These are phyloP conservation scores for Blastobotrys terrestris DNA, from an alignment of 805 yeast genomes.

Conservation along the genomic window DNA sequence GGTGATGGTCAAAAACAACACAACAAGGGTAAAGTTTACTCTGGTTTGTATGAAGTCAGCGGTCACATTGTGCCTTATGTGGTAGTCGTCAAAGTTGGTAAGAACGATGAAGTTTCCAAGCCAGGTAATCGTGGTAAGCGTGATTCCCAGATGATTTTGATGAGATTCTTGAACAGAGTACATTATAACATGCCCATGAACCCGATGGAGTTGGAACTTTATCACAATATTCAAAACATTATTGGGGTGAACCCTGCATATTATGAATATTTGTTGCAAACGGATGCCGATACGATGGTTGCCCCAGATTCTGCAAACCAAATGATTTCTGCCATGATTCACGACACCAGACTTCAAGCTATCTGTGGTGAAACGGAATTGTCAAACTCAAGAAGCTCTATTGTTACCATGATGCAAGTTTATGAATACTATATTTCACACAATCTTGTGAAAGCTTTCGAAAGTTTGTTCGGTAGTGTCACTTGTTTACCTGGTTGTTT, in stretches of 20 bases:
- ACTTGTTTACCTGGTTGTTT: constrained; percentile 65
- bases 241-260: constrained; percentile 54
- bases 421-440: constrained; percentile 61
- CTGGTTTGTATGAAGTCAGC: constrained; percentile 52
- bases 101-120: constrained; percentile 48
- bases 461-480: constrained; percentile 54
- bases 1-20: constrained; percentile 59
- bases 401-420: constrained; percentile 58
- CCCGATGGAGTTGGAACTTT: constrained; percentile 49
- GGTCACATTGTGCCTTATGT: constrained; percentile 52
- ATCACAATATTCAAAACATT: constrained; percentile 48
- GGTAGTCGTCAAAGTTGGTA: constrained; percentile 54
- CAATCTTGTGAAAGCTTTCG: constrained; percentile 58
- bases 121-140: constrained; percentile 66
- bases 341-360: constrained; percentile 51
- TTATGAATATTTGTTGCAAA: constrained; percentile 50
- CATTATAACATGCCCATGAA: constrained; percentile 57
- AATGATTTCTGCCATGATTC: constrained; percentile 50
- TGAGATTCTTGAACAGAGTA: constrained; percentile 56
- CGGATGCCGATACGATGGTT: constrained; percentile 60
- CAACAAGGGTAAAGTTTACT: constrained; percentile 55
- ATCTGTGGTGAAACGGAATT: constrained; percentile 58
- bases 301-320: constrained; percentile 49
- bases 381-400: constrained; percentile 43
- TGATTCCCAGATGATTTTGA: constrained; percentile 54